A percentile compares a stretch with the other conserved stretches of the same genome.
Evolutionary conservation across 495 filamentous ascomycete species (phyloP).

Genomic region (Entonaema liquescens): DNA sequence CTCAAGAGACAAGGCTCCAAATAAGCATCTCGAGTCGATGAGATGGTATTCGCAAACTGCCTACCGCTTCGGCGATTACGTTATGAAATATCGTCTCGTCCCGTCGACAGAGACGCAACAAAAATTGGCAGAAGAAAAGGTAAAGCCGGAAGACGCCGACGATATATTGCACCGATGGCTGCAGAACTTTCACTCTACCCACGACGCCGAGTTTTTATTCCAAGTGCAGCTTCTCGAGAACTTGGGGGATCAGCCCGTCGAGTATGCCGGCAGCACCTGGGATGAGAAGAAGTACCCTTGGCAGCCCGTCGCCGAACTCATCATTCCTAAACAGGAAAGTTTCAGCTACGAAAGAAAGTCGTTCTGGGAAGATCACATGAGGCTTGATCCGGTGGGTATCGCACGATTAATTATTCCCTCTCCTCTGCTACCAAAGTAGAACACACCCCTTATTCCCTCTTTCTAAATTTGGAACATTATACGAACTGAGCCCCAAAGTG

Average conservation of each 20-base stretch:
- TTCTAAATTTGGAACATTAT: background rate
- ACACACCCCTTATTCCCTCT: background rate
- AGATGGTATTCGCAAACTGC: slow-evolving; percentile 59
- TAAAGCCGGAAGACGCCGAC: slow-evolving; percentile 50
- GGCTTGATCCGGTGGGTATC: slow-evolving; percentile 46
- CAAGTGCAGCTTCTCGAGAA: slow-evolving; percentile 57
- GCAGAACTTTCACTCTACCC: slow-evolving; percentile 51
- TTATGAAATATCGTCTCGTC: slow-evolving; percentile 58
- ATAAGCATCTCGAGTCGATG: slow-evolving; percentile 54
- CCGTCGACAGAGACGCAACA: slow-evolving; percentile 50
- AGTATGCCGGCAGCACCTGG: slow-evolving; percentile 59
- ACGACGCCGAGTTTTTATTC: slow-evolving; percentile 59
- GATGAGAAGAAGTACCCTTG: slow-evolving; percentile 58
- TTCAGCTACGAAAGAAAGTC: slow-evolving; percentile 53
- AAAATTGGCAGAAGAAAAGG: slow-evolving; percentile 51
- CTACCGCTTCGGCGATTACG: slow-evolving; percentile 59
- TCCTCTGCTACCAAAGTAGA: background rate
- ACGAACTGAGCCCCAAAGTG: background rate
- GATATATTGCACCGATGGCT: slow-evolving; percentile 56
- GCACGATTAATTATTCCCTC: background rate
- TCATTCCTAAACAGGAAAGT: slow-evolving; percentile 56
- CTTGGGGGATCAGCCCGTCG: slow-evolving; percentile 58
- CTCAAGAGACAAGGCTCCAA: slow-evolving; percentile 49
- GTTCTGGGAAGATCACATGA: slow-evolving; percentile 60
- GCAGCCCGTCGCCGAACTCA: slow-evolving; percentile 56